Conservation (phyloP, 1,139 yeast species). For the Hansenula sp. region DNA sequence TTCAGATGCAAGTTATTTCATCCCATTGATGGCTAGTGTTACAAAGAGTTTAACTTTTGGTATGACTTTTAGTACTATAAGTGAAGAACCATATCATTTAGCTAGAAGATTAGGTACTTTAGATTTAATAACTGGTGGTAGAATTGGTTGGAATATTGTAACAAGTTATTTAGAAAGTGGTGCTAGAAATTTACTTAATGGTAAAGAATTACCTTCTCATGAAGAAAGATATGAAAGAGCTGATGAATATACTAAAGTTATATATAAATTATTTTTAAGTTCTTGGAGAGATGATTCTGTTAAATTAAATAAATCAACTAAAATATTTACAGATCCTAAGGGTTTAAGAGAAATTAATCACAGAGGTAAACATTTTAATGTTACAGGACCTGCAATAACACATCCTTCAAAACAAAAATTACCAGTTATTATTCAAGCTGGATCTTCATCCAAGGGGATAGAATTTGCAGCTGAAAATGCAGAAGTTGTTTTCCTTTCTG, state of each 20-base stretch:
- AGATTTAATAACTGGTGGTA: slow-evolving; percentile 32
- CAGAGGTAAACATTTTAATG: slow-evolving; percentile 32
- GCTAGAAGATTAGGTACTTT: slow-evolving; percentile 32
- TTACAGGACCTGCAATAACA: slow-evolving; percentile 35
- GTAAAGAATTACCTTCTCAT: slow-evolving; percentile 29
- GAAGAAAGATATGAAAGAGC: slow-evolving; percentile 34
- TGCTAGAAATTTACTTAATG: slow-evolving; percentile 31
- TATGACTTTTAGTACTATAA: slow-evolving; percentile 33
- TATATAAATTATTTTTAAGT: slow-evolving; percentile 32
- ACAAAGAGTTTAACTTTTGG: slow-evolving; percentile 34
- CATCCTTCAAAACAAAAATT: slow-evolving; percentile 37
- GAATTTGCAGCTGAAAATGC: slow-evolving; percentile 40
- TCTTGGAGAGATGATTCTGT: slow-evolving; percentile 41
- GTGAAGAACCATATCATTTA: slow-evolving; percentile 34
- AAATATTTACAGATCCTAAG: slow-evolving; percentile 32
- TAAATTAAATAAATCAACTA: slow-evolving; percentile 24
- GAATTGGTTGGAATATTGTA: slow-evolving; percentile 36
- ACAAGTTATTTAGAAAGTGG: slow-evolving; percentile 34
- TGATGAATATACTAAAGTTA: slow-evolving; percentile 33
- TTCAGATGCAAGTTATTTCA: slow-evolving; percentile 33
- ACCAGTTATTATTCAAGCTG: slow-evolving; percentile 40
- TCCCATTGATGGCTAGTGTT: slow-evolving; percentile 37
- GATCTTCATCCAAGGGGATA: slow-evolving; percentile 37
- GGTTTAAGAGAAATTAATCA: slow-evolving; percentile 32
- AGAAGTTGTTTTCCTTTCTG: slow-evolving; percentile 34